These are phyloP conservation scores for Aspergillus cristatus DNA, from an alignment of 495 filamentous ascomycete genomes.

Conservation along the genomic window DNA sequence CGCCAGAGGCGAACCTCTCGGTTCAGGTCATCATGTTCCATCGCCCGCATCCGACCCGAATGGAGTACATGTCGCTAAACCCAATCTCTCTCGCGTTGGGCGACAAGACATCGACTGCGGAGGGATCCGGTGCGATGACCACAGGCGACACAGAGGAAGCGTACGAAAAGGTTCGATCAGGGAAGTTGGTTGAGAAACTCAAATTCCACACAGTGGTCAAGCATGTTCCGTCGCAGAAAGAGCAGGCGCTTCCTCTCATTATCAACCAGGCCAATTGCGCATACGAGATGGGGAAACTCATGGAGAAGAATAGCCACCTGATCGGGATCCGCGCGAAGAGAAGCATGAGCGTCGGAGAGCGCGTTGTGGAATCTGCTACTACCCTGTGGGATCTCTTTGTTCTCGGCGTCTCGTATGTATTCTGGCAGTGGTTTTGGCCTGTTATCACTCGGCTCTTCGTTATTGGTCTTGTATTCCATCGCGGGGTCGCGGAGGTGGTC, in stretches of 20 bases:
- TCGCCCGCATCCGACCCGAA: constrained; percentile 71
- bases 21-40: constrained; percentile 88
- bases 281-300: constrained; percentile 71
- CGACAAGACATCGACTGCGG: constrained; percentile 49
- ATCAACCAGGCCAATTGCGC: constrained; percentile 96
- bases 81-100: constrained; percentile 83
- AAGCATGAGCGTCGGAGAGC: constrained; percentile 84
- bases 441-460: constrained; percentile 66
- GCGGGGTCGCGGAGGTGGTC: constrained; percentile 70
- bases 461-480: constrained; percentile 67
- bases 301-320: constrained; percentile 79
- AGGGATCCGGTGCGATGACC: constrained; percentile 15
- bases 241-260: constrained; percentile 68
- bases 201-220: constrained; percentile 76
- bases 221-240: constrained; percentile 70
- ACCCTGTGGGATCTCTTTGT: constrained; percentile 69
- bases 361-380: constrained; percentile 87
- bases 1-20: constrained; percentile 46
- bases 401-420: constrained; percentile 58
- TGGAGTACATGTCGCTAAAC: constrained; percentile 92
- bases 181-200: constrained; percentile 73
- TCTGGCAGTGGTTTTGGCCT: constrained; percentile 71
- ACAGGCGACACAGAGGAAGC: constrained; percentile 42
- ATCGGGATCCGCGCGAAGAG: constrained; percentile 73
- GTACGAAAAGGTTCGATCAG: constrained; percentile 52